phyloP scores from a whole-genome alignment of 139 green algal species.

The Picochlorum costavermella region DNA sequence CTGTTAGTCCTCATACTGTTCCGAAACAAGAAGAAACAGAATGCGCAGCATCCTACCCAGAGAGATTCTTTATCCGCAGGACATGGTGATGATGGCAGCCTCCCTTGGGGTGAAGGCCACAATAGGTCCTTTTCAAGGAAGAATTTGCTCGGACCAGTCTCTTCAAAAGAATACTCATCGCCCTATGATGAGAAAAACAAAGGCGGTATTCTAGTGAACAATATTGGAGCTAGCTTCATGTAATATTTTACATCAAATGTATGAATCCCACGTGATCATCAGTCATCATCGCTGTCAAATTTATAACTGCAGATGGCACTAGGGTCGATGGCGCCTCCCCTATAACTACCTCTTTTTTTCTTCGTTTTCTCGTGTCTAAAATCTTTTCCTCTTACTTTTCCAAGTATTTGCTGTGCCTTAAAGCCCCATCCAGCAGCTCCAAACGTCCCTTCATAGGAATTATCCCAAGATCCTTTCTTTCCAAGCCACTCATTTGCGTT shows the following conservation, averaged over 20 bases:
- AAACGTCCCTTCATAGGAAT: constrained; percentile 64
- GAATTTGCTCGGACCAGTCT: neutral
- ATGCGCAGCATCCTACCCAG: no score
- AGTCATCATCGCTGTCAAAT: constrained; percentile 79
- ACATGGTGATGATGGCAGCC: no score
- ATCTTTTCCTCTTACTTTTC: constrained; percentile 70
- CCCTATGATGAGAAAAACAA: neutral
- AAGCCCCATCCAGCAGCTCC: constrained; percentile 80
- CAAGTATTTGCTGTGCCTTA: constrained; percentile 84
- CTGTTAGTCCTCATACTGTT: no score
- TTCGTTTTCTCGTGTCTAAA: constrained; percentile 99
- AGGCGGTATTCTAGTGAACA: neutral
- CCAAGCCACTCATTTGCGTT: constrained; percentile 72
- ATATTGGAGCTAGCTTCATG: neutral
- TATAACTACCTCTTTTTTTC: constrained; percentile 95
- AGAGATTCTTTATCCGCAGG: no score
- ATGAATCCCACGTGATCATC: neutral
- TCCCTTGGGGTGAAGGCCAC: no score
- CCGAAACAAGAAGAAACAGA: no score
- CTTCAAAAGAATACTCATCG: constrained; percentile 1
- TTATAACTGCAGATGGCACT: constrained; percentile 74
- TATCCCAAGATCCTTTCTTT: constrained; percentile 65
- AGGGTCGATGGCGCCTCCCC: constrained; percentile 80
- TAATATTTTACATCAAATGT: neutral
- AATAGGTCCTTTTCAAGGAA: neutral